Conservation (phyloP, 2,329 filamentous ascomycete genomes). For the Hypoxylon rubiginosum region DNA sequence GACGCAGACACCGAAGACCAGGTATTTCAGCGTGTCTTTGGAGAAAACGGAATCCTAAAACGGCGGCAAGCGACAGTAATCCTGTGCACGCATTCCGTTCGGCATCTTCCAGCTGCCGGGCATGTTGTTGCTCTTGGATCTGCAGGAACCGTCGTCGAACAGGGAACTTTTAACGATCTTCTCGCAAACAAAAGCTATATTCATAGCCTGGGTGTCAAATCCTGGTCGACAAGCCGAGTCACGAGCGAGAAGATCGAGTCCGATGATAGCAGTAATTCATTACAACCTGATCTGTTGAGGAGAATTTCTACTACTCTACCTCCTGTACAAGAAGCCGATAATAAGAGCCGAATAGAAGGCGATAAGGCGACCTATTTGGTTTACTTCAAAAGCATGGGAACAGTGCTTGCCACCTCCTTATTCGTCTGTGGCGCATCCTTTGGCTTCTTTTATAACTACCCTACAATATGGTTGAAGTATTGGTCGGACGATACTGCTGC, state of each 20-base stretch:
- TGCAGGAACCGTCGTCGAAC: slow-evolving; percentile 58
- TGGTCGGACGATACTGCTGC: slow-evolving; percentile 42
- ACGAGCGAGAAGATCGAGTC: slow-evolving; percentile 11
- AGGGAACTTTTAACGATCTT: slow-evolving; percentile 58
- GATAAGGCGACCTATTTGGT: slow-evolving; percentile 44
- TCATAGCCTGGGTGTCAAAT: slow-evolving; percentile 39
- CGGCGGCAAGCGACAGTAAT: slow-evolving; percentile 47
- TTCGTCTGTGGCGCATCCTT: slow-evolving; percentile 32
- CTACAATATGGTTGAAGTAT: slow-evolving; percentile 45
- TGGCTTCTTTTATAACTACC: slow-evolving; percentile 44
- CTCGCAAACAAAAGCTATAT: slow-evolving; percentile 48
- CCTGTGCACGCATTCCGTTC: slow-evolving; percentile 57
- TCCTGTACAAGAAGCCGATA: slow-evolving; percentile 3
- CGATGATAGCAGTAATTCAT: background rate
- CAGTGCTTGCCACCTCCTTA: slow-evolving; percentile 12
- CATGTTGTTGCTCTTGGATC: slow-evolving; percentile 62
- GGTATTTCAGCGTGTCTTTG: slow-evolving; percentile 52
- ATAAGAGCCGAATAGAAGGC: slow-evolving; percentile 36
- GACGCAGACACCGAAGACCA: slow-evolving; percentile 53
- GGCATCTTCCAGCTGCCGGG: slow-evolving; percentile 58
- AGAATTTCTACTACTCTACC: slow-evolving; percentile 10
- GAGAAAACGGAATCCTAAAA: slow-evolving; percentile 45
- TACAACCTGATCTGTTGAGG: background rate
- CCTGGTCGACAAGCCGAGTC: slow-evolving; percentile 29
- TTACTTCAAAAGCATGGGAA: slow-evolving; percentile 46